These are phyloP conservation scores for Pseudocercospora fijiensis DNA, from an alignment of 2,329 filamentous ascomycete genomes.

Conservation along the genomic window DNA sequence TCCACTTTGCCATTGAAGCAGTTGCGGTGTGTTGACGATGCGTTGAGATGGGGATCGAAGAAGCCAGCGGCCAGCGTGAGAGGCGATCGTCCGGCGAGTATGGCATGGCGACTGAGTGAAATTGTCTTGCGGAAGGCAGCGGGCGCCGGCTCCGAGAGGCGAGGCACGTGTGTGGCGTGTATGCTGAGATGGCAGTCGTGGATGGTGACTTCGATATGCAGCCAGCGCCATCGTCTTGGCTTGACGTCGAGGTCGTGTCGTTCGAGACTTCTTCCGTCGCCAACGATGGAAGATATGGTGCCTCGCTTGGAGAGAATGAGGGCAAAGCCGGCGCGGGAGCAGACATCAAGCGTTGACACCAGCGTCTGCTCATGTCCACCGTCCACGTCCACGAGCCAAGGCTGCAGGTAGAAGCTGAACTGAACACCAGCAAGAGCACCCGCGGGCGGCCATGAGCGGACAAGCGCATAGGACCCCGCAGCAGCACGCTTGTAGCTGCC, in stretches of 20 bases:
- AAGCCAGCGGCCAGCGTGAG: not conserved
- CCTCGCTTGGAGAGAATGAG: not conserved
- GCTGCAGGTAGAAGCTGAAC: slow-evolving; percentile 7
- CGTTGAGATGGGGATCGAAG: not conserved
- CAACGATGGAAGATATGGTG: not conserved
- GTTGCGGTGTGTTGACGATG: not conserved
- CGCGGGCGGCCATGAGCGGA: not conserved
- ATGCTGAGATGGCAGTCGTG: not conserved
- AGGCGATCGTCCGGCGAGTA: not conserved
- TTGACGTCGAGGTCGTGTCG: not conserved
- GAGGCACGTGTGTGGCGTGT: not conserved
- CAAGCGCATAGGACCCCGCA: not conserved
- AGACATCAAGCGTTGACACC: not conserved
- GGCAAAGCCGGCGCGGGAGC: not conserved
- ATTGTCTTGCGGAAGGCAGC: not conserved
- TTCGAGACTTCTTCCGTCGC: not conserved
- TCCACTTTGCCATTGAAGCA: slow-evolving; percentile 11
- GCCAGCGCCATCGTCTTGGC: slow-evolving; percentile 7
- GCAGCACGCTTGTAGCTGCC: slow-evolving; percentile 2
- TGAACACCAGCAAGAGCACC: not conserved
- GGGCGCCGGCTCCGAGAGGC: slow-evolving; percentile 1
- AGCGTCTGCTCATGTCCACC: not conserved
- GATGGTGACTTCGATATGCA: not conserved
- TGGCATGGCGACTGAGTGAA: not conserved
- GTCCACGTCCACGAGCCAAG: slow-evolving; percentile 3